Evolutionary conservation across 139 green algal genomes (phyloP), one percentile per base, ranked within the genome.

Genomic region (Ettlia oleoabundans): DNA sequence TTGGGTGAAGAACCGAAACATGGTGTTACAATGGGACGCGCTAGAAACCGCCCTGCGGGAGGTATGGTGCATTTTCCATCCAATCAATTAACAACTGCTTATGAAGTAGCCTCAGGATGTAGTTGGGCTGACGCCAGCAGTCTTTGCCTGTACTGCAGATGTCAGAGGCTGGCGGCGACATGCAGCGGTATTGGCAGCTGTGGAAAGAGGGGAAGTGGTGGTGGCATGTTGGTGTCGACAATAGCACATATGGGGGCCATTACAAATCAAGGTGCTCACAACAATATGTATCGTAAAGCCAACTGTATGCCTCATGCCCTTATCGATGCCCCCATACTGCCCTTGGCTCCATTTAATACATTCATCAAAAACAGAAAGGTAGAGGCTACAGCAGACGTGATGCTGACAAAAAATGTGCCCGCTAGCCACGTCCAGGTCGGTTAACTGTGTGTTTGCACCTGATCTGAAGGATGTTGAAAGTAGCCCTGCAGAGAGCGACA

Each of bases 1-100:
- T 33, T 77, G 43, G 43, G 70, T 30, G 15, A 77, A 77, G 42
- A 77, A 77, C 30, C 70, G 70, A 41, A 77, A 77, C 70, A 38
- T 77, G 4, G 7, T 64, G 24, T 32, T 77, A 32, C 70, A 42
- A n/a, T 77, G 70, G 70, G 43, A 77, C 42, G 70, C 70, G 42
- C n/a, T 77, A n/a, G 43, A 77, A 30, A 63, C 43, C 2, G 70
- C 42, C 37, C 70, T 77, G 70, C 70, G 43, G 70, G 42, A 77
- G 70, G 70, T 77, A 42, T 42, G 69, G 55, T n/a, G 18, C 21
- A 22, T 22, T 65, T 65, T n/a, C 15, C 55, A 15, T 10, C 47
- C 10, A 58, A 15, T 28, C 18, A 32, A n/a, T 65, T 28, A 5
- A n/a, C 55, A 65, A 65, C 55, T n/a, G 21, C 15, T 32, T 9